These are phyloP conservation scores for Rhizopus sp. DNA, from an alignment of 371 early-diverging fungal genomes.

Conservation along the genomic window DNA sequence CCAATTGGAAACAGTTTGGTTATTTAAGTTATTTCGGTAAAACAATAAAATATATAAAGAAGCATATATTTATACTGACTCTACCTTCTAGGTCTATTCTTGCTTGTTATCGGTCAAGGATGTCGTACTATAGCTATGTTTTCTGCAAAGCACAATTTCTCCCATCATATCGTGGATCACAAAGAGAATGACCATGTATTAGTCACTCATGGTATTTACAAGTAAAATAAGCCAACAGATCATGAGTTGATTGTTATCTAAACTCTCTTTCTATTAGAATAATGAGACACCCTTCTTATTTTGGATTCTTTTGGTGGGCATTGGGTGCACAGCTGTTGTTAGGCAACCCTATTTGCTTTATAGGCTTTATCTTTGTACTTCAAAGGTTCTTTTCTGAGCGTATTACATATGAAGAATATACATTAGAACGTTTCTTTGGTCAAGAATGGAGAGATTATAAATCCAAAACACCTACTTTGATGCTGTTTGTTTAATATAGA, in stretches of 20 bases:
- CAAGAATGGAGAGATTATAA: constrained; percentile 58
- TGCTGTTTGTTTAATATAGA: constrained; percentile 43
- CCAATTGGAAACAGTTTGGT: constrained; percentile 57
- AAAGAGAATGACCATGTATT: constrained; percentile 71
- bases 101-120: constrained; percentile 65
- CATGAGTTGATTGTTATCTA: neutral
- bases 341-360: constrained; percentile 73
- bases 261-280: constrained; percentile 27
- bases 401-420: constrained; percentile 75
- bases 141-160: constrained; percentile 79
- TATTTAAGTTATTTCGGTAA: constrained; percentile 59
- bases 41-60: neutral
- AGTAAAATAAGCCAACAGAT: constrained; percentile 33
- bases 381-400: constrained; percentile 73
- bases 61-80: neutral
- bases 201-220: constrained; percentile 79
- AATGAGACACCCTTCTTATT: constrained; percentile 90
- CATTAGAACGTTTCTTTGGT: constrained; percentile 78
- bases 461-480: constrained; percentile 40
- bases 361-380: constrained; percentile 64
- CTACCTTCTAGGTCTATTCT: constrained; percentile 47
- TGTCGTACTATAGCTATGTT: constrained; percentile 79
- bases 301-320: constrained; percentile 89
- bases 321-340: constrained; percentile 70
- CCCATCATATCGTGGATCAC: constrained; percentile 69